Evolutionary conservation across 352 stramenopile genomes (phyloP).

Genomic region (Phytophthora crassamura): DNA sequence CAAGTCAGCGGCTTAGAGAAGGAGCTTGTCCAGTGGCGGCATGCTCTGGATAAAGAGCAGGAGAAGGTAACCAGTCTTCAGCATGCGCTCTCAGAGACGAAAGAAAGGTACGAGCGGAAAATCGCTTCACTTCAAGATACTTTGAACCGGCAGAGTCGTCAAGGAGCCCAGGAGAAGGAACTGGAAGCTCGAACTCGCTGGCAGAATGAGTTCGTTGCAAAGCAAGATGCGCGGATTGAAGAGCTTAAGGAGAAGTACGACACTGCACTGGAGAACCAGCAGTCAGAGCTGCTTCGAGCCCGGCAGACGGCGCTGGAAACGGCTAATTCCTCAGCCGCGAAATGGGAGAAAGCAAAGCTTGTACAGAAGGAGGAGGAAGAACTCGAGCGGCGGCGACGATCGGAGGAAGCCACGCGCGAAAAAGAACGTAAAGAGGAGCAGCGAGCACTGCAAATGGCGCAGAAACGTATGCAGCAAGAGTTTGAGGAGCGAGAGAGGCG

Average conservation of each 20-base stretch:
- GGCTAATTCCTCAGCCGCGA: constrained; percentile 49
- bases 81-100: constrained; percentile 37
- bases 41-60: constrained; percentile 60
- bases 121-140: constrained; percentile 53
- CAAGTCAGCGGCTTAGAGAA: constrained; percentile 55
- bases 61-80: constrained; percentile 43
- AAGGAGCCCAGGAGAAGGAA: constrained; percentile 63
- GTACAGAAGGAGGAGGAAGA: constrained; percentile 54
- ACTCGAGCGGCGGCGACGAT: constrained; percentile 34
- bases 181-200: constrained; percentile 63
- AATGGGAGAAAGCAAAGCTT: constrained; percentile 54
- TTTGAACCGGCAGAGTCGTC: constrained; percentile 54
- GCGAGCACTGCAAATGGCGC: constrained; percentile 33
- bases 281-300: constrained; percentile 56
- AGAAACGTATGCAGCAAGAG: constrained; percentile 54
- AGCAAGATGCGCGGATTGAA: constrained; percentile 77
- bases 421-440: constrained; percentile 53
- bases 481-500: constrained; percentile 65
- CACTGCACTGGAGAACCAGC: constrained; percentile 61
- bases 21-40: constrained; percentile 53
- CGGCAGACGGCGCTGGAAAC: constrained; percentile 59
- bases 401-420: constrained; percentile 41
- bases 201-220: constrained; percentile 74
- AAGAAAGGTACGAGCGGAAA: constrained; percentile 60
- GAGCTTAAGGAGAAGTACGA: constrained; percentile 79